These are phyloP conservation scores for Candida ipomoeae DNA, from an alignment of 805 yeast species.

Conservation along the genomic window DNA sequence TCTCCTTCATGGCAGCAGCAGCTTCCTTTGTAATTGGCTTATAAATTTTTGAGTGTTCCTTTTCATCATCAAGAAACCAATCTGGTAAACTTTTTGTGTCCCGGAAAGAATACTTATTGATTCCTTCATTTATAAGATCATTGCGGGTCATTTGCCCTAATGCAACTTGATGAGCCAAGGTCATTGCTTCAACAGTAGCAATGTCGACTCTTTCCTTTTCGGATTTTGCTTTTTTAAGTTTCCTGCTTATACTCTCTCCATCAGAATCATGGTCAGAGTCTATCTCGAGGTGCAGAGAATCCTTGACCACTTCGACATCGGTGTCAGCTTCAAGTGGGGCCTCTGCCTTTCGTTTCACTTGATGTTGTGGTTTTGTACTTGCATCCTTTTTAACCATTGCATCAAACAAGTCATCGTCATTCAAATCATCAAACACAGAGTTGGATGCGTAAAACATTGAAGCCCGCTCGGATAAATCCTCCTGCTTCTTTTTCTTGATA, in stretches of 20 bases:
- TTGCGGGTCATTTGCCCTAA: slow-evolving; percentile 80
- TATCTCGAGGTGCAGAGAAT: slow-evolving; percentile 23
- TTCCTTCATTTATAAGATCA: slow-evolving; percentile 88
- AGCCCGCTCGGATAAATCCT: slow-evolving; percentile 33
- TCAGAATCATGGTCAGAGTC: slow-evolving; percentile 50
- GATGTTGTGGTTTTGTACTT: slow-evolving; percentile 7
- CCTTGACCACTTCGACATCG: slow-evolving; percentile 43
- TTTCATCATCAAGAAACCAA: slow-evolving; percentile 97
- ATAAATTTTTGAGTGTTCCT: slow-evolving; percentile 73
- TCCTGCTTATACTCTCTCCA: slow-evolving; percentile 37
- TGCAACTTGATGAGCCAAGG: slow-evolving; percentile 93
- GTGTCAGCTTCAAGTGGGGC: slow-evolving; percentile 24
- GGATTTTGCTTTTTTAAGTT: slow-evolving; percentile 38
- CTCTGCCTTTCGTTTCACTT: slow-evolving; percentile 6
- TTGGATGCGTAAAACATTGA: slow-evolving; percentile 39
- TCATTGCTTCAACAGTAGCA: slow-evolving; percentile 96
- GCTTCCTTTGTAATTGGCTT: slow-evolving; percentile 93
- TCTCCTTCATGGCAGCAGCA: slow-evolving; percentile 40
- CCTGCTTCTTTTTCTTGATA: slow-evolving; percentile 41
- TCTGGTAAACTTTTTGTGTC: slow-evolving; percentile 88
- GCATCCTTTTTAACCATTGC: slow-evolving; percentile 6
- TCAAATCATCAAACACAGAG: slow-evolving; percentile 35
- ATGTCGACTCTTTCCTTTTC: slow-evolving; percentile 70
- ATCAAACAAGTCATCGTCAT: slow-evolving; percentile 44
- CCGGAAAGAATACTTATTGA: slow-evolving; percentile 86